phyloP scores from a whole-genome alignment of 768 basidiomycete genomes.

The Leccinum broughii region DNA sequence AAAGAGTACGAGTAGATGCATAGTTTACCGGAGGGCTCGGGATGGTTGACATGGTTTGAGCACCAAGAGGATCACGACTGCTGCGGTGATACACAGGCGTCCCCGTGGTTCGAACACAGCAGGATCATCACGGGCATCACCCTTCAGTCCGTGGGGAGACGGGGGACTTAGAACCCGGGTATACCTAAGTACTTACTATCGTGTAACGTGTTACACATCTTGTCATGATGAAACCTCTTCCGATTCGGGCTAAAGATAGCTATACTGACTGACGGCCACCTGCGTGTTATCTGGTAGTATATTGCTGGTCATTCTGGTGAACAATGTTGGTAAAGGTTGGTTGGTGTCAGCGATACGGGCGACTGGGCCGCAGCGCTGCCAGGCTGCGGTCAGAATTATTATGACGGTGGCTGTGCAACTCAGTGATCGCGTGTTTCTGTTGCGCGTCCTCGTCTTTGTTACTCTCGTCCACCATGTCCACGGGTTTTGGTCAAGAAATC shows the following conservation, averaged over 20 bases:
- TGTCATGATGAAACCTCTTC: too few relatives aligned
- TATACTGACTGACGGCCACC: background rate
- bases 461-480: conserved; percentile 39
- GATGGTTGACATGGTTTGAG: conserved; percentile 8
- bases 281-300: conserved; percentile 4
- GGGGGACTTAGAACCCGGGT: background rate
- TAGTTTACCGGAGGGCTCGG: background rate
- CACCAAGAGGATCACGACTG: background rate
- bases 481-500: conserved; percentile 78
- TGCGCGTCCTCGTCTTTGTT: conserved; percentile 14
- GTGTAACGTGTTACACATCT: too few relatives aligned
- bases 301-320: background rate
- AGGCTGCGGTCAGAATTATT: background rate
- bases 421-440: conserved; percentile 25
- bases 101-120: background rate
- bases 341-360: background rate
- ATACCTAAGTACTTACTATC: background rate
- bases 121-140: background rate
- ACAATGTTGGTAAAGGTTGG: background rate
- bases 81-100: background rate
- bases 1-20: conserved; percentile 10
- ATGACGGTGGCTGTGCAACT: conserved; percentile 30
- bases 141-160: too few relatives aligned
- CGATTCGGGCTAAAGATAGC: background rate
- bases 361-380: background rate